Percentiles rank a stretch among this genome's conserved stretches.
Conservation (phyloP, 2,329 filamentous ascomycete genomes). For the Colletotrichum sojae region DNA sequence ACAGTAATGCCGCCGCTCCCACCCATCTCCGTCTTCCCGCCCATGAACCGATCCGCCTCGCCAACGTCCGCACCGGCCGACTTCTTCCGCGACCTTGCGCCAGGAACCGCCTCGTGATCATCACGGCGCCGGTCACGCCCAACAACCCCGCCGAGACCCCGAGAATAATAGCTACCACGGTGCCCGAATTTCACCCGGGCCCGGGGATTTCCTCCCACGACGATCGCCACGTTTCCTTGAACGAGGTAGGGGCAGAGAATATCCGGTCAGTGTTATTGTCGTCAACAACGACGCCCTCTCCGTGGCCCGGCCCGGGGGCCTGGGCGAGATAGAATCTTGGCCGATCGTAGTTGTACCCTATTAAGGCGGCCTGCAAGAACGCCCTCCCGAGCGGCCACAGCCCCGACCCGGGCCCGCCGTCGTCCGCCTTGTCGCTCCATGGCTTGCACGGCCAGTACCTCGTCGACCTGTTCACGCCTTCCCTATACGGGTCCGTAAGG, state of each 20-base stretch:
- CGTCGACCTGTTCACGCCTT: no score
- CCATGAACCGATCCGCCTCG: neutral
- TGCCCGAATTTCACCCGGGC: neutral
- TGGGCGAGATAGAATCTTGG: no score
- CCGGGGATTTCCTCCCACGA: neutral
- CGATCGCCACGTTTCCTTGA: conserved; percentile 3
- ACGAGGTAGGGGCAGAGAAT: neutral
- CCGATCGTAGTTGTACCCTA: no score
- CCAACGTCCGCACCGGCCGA: neutral
- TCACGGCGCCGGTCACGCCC: neutral
- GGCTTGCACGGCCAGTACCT: no score
- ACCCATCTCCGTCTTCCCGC: neutral
- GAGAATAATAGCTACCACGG: neutral
- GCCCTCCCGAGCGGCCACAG: no score
- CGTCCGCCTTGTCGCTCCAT: no score
- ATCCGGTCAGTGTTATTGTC: no score
- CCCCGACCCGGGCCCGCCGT: no score
- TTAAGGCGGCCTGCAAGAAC: no score
- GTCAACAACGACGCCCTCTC: neutral
- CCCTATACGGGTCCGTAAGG: no score
- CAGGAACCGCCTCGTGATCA: neutral
- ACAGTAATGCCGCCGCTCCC: neutral
- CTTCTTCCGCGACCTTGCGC: neutral
- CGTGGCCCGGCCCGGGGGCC: neutral
- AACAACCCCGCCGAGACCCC: neutral